Conservation (phyloP, 2,329 filamentous ascomycete species). For the Niveomyces coronatus region DNA sequence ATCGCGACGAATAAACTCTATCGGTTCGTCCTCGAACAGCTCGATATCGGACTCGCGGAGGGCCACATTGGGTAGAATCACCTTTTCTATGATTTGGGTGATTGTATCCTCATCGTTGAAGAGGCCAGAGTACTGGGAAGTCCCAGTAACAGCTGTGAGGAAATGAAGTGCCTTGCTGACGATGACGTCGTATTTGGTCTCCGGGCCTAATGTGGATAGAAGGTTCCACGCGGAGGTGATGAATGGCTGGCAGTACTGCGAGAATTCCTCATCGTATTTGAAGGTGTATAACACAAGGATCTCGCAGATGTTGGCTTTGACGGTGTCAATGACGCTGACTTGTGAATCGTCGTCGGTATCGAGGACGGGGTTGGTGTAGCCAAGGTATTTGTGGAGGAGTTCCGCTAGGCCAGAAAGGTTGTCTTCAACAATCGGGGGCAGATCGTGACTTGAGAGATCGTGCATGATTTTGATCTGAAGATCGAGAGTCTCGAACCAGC, state of each 20-base stretch:
- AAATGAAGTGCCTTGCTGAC: slow-evolving; percentile 94
- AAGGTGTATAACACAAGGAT: slow-evolving; percentile 79
- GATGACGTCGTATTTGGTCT: slow-evolving; percentile 88
- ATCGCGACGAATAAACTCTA: slow-evolving; percentile 93
- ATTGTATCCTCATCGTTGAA: slow-evolving; percentile 79
- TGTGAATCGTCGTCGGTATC: slow-evolving; percentile 85
- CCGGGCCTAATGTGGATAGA: slow-evolving; percentile 72
- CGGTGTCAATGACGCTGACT: slow-evolving; percentile 70
- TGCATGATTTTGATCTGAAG: slow-evolving; percentile 87
- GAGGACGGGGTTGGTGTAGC: slow-evolving; percentile 75
- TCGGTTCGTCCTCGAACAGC: slow-evolving; percentile 95
- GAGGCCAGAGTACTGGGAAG: slow-evolving; percentile 63
- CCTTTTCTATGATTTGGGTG: slow-evolving; percentile 86
- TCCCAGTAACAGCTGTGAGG: slow-evolving; percentile 76
- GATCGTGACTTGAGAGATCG: slow-evolving; percentile 94
- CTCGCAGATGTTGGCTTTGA: slow-evolving; percentile 91
- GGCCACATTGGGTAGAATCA: slow-evolving; percentile 85
- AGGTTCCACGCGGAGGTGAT: slow-evolving; percentile 86
- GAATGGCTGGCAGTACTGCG: slow-evolving; percentile 68
- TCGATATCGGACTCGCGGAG: slow-evolving; percentile 90
- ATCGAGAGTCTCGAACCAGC: slow-evolving; percentile 77
- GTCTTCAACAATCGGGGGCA: slow-evolving; percentile 90
- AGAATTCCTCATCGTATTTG: slow-evolving; percentile 94
- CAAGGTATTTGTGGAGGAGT: slow-evolving; percentile 85
- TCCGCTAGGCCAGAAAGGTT: slow-evolving; percentile 67